Conservation (phyloP, 108 stramenopile genomes). For the Skeletonema menzelii region DNA sequence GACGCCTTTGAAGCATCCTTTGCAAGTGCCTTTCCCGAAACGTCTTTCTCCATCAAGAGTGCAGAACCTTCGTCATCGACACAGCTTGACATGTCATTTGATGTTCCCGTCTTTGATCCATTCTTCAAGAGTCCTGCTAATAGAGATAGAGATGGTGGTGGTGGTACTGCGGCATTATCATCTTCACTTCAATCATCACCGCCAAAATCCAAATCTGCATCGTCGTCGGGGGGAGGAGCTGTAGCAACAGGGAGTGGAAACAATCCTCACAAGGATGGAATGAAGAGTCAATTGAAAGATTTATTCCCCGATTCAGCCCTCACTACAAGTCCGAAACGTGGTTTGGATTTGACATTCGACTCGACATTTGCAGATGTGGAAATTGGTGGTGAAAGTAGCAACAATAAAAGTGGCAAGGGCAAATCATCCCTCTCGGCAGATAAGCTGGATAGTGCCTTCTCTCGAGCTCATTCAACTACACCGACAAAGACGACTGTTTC, state of each 20-base stretch:
- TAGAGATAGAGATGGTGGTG: neutral
- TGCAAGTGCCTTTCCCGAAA: slow-evolving; percentile 63
- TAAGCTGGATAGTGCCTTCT: slow-evolving; percentile 8
- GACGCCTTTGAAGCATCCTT: slow-evolving; percentile 86
- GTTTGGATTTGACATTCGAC: slow-evolving; percentile 2
- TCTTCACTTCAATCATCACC: neutral
- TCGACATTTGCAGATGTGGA: neutral
- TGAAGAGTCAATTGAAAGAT: slow-evolving; percentile 4
- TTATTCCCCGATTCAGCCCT: slow-evolving; percentile 1
- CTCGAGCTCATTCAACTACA: neutral
- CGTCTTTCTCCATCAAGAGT: slow-evolving; percentile 48
- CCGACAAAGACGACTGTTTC: neutral
- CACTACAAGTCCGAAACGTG: slow-evolving; percentile 1
- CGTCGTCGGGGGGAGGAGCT: neutral
- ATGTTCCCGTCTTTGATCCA: slow-evolving; percentile 61
- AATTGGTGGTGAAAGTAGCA: neutral
- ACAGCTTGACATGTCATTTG: slow-evolving; percentile 42
- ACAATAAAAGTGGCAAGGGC: neutral
- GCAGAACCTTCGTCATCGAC: slow-evolving; percentile 18
- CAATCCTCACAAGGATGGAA: neutral
- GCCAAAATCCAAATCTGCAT: slow-evolving; percentile 4
- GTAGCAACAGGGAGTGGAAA: neutral
- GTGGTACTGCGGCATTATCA: neutral
- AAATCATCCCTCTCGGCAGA: slow-evolving; percentile 14
- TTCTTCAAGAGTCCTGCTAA: slow-evolving; percentile 47